Conservation (phyloP, 23 red algal species). For the Porphyridium purpureum region DNA sequence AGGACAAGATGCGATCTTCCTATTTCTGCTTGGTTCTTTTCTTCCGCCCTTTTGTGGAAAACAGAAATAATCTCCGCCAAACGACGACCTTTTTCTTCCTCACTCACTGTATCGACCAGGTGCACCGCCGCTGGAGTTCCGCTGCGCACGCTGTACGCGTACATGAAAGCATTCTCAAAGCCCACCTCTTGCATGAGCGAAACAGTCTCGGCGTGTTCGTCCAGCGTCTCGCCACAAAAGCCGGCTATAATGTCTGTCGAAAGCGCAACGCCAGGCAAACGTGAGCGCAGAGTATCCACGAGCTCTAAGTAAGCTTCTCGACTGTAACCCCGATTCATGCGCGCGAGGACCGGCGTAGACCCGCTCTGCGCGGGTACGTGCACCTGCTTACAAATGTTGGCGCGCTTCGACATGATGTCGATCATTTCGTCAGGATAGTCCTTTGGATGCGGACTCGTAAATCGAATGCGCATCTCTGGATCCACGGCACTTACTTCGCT, state of each 20-base stretch:
- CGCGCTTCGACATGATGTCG: constrained; percentile 4
- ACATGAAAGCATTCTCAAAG: constrained; percentile 24
- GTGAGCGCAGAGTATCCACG: background rate
- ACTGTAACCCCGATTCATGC: constrained; percentile 32
- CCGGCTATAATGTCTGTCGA: constrained; percentile 38
- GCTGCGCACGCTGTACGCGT: constrained; percentile 20
- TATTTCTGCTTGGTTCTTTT: background rate
- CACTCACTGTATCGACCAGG: constrained; percentile 13
- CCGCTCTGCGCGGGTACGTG: constrained; percentile 47
- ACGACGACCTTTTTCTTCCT: constrained; percentile 6
- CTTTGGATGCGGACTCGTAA: constrained; percentile 38
- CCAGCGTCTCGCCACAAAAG: constrained; percentile 48
- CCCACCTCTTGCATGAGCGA: constrained; percentile 18
- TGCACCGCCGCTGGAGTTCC: constrained; percentile 16
- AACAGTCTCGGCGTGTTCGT: constrained; percentile 24
- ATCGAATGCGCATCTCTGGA: constrained; percentile 28
- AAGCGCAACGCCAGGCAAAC: constrained; percentile 8
- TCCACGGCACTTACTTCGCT: constrained; percentile 17
- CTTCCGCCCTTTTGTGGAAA: background rate
- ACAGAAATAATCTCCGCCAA: constrained; percentile 13
- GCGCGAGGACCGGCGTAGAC: constrained; percentile 9
- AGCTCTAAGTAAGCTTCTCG: constrained; percentile 21
- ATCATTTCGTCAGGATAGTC: constrained; percentile 35
- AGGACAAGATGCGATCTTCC: constrained; percentile 10
- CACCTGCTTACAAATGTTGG: constrained; percentile 16